These are phyloP conservation scores for Hypholoma fasciculare DNA, from an alignment of 768 basidiomycete genomes.

Conservation along the genomic window DNA sequence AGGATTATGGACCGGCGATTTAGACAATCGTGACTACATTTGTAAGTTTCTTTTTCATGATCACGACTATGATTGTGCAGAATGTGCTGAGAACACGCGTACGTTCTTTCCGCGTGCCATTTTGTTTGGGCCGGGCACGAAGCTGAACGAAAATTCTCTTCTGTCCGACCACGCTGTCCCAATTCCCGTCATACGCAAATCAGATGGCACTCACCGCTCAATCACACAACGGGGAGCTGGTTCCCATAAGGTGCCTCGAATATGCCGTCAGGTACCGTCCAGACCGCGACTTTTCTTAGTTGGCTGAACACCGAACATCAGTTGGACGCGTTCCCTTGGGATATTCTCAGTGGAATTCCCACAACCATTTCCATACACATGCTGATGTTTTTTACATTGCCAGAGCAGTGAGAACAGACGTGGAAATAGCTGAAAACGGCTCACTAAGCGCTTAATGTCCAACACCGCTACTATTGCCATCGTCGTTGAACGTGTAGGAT, in stretches of 20 bases:
- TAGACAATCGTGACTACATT: constrained; percentile 8
- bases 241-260: too few relatives aligned
- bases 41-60: not conserved
- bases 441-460: not conserved
- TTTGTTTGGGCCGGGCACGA: constrained; percentile 15
- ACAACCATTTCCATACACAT: too few relatives aligned
- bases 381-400: too few relatives aligned
- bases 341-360: too few relatives aligned
- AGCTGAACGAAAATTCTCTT: constrained; percentile 25
- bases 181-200: constrained; percentile 22
- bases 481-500: not conserved
- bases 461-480: not conserved
- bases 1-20: constrained; percentile 24
- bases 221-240: not conserved
- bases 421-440: not conserved
- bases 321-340: too few relatives aligned
- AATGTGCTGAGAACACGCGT: not conserved
- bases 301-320: too few relatives aligned
- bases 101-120: not conserved
- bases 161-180: constrained; percentile 33
- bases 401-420: too few relatives aligned
- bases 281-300: too few relatives aligned
- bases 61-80: not conserved
- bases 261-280: too few relatives aligned
- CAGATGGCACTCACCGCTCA: not conserved